Percentiles rank a stretch among this genome's conserved stretches.
Evolutionary conservation across 2,329 filamentous ascomycete species (phyloP).

Genomic region (Huntiella omanensis): DNA sequence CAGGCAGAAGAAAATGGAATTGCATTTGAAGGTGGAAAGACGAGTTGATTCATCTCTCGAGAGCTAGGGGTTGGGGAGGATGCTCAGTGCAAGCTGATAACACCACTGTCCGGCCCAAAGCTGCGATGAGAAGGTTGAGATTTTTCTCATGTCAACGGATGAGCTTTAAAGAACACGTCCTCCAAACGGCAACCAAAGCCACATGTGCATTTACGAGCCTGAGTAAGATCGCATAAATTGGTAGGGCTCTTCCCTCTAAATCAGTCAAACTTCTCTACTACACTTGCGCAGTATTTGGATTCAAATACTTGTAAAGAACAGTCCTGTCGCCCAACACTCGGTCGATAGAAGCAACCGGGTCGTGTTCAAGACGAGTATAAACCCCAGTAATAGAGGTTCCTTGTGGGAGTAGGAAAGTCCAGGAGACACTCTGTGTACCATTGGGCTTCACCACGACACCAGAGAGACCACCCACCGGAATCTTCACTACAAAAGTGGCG

Average conservation of each 20-base stretch:
- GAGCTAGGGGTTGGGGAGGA: no score
- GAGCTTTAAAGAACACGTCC: not conserved
- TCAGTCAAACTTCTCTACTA: constrained; percentile 28
- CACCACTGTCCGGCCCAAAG: not conserved
- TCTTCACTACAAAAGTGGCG: constrained; percentile 35
- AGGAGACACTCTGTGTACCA: constrained; percentile 30
- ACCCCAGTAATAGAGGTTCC: constrained; percentile 52
- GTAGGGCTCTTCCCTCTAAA: constrained; percentile 16
- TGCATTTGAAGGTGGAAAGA: no score
- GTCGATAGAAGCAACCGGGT: constrained; percentile 86
- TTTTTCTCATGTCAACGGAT: not conserved
- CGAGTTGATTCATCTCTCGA: no score
- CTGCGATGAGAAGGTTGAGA: not conserved
- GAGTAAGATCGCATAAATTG: no score
- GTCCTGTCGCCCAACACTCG: constrained; percentile 78
- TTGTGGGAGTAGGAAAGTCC: constrained; percentile 51
- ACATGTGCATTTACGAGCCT: no score
- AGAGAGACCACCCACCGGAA: constrained; percentile 29
- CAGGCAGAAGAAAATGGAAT: no score
- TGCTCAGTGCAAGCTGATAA: no score
- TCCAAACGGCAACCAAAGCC: no score
- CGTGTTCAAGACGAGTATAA: constrained; percentile 50
- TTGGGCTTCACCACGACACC: constrained; percentile 33
- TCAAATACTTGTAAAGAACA: constrained; percentile 96
- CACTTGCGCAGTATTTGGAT: constrained; percentile 51